phyloP scores from a whole-genome alignment of 768 basidiomycete species.

The Mycena kentingensis region DNA sequence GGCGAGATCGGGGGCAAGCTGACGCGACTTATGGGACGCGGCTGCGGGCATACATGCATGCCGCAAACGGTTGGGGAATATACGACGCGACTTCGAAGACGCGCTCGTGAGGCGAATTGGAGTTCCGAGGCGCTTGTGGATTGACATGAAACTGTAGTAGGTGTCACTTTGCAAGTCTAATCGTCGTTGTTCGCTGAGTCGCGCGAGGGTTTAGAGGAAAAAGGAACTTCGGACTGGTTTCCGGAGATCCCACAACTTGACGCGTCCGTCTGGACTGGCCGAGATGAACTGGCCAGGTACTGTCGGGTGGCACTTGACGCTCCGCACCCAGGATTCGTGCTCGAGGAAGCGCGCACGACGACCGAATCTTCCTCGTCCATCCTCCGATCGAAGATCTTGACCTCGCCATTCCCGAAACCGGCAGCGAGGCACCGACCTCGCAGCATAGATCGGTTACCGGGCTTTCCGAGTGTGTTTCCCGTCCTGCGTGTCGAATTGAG shows the following conservation, averaged over 20 bases:
- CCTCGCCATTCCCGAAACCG: slow-evolving; percentile 88
- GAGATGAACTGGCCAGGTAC: slow-evolving; percentile 73
- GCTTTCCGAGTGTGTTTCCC: slow-evolving; percentile 87
- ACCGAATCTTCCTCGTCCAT: slow-evolving; percentile 81
- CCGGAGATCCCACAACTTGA: slow-evolving; percentile 92
- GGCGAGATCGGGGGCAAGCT: too few relatives aligned
- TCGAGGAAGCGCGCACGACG: slow-evolving; percentile 72
- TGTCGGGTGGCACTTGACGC: slow-evolving; percentile 81
- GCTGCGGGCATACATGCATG: too few relatives aligned
- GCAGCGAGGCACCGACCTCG: slow-evolving; percentile 80
- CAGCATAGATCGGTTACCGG: slow-evolving; percentile 85
- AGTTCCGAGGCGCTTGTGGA: too few relatives aligned
- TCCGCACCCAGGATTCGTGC: slow-evolving; percentile 89
- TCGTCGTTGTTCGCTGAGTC: too few relatives aligned
- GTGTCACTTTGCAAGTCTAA: too few relatives aligned
- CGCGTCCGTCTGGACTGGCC: slow-evolving; percentile 85
- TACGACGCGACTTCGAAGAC: too few relatives aligned
- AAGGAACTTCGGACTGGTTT: slow-evolving; percentile 44
- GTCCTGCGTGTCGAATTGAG: slow-evolving; percentile 58
- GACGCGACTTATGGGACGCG: too few relatives aligned
- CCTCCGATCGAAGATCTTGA: slow-evolving; percentile 92
- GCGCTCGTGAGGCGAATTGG: too few relatives aligned
- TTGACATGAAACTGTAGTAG: too few relatives aligned
- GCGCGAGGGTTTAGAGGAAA: too few relatives aligned
- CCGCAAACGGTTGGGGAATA: too few relatives aligned